Evolutionary conservation across 371 early-diverging fungal genomes (phyloP), one percentile per base, ranked within the genome.

Genomic region (Mucor sp.): DNA sequence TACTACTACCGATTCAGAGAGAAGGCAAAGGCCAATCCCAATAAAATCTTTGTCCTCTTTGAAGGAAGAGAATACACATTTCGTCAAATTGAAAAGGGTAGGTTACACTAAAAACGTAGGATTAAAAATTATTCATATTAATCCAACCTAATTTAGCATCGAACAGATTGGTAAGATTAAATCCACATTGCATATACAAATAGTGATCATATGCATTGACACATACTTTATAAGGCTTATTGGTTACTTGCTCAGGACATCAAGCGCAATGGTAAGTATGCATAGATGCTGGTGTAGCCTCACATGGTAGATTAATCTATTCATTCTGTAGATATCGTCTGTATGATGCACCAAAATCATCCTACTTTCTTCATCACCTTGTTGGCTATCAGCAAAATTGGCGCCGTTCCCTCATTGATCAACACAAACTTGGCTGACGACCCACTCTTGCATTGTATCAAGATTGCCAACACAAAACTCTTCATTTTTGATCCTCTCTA

Each of bases 61-160:
- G 74, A 77, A 67, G 75, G 76, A 44, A 66, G 67, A 69, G 65
- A 66, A 35, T 72, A 69, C 21, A 75, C 76, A 32, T 69, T 69
- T 57, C 67, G 53, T 41, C 58, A 75, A 9, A 41, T 72, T 32
- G 72, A 75, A 59, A 69, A 66, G 62, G 60, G 76, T 72, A 70
- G 9, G 55, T 58, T 17, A 65, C 55, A 37, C 41, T 0, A 43
- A 56, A 56, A 25, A 23, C 15, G 32, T 21, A 23, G 17, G 39
- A 65, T 17, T 37, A n/a, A 39, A 37, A 19, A 64, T 60, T 63
- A 57, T 63, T 67, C 55, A 61, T 56, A 62, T 55, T 63, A 55
- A 63, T 56, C 41, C 28, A 6, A 6, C 62, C 65, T 63, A 35
- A 63, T 64, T 30, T 65, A 74, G 74, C 62, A 23, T 74, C 74